A percentile compares a stretch with the other conserved stretches of the same genome.
phyloP scores from a whole-genome alignment of 225 moss, liverwort and hornwort genomes.

The Rhytidiadelphus loreus region DNA sequence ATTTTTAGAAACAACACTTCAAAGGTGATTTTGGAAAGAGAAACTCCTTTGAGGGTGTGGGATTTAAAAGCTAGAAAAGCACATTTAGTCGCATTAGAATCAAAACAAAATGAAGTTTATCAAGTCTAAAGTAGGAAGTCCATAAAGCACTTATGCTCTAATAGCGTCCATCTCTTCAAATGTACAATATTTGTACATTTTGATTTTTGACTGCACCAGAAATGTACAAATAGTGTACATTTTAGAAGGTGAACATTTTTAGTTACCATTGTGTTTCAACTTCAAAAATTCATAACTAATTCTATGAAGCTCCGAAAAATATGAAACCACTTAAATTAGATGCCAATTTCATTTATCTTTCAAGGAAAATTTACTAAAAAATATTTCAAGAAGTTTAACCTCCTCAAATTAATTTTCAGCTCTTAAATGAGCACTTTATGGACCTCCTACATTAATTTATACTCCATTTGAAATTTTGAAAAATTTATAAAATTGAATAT shows the following conservation, averaged over 20 bases:
- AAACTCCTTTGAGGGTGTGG: too few relatives aligned
- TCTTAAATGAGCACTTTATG: neutral
- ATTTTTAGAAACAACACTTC: neutral
- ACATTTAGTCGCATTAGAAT: neutral
- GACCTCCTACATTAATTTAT: too few relatives aligned
- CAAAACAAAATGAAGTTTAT: neutral
- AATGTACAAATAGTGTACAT: neutral
- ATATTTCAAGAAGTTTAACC: neutral
- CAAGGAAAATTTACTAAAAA: neutral
- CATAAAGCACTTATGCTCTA: rapidly evolving
- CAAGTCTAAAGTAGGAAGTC: neutral
- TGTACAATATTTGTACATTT: neutral
- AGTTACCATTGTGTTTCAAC: rapidly evolving
- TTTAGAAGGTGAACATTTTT: rapidly evolving
- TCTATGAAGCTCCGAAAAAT: neutral
- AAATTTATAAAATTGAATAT: neutral
- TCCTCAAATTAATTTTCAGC: neutral
- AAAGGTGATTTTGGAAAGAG: neutral
- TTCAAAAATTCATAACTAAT: neutral
- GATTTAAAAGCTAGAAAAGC: rapidly evolving
- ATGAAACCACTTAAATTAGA: neutral
- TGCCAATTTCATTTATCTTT: neutral
- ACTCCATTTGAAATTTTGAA: neutral
- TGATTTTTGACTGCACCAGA: neutral
- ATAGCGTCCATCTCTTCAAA: neutral